phyloP scores from a whole-genome alignment of 495 filamentous ascomycete species.

The Monascus purpureus region DNA sequence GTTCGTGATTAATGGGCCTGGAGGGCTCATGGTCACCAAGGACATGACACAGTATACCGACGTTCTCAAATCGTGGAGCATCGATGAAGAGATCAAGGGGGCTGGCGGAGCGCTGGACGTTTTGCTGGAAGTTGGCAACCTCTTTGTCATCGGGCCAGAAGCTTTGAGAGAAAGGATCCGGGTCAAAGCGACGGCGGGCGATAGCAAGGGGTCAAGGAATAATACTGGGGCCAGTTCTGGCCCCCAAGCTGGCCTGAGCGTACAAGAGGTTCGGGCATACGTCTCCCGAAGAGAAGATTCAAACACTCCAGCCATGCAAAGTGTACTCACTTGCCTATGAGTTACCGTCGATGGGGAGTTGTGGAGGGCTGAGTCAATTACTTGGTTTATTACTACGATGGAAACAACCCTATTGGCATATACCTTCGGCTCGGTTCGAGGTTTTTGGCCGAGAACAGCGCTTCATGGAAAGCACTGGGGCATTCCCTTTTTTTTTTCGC shows the following conservation, averaged over 20 bases:
- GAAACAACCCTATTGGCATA: too few species aligned
- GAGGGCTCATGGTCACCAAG: conserved; percentile 89
- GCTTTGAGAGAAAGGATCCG: conserved; percentile 70
- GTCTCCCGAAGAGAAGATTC: conserved; percentile 71
- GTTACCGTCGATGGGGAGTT: too few species aligned
- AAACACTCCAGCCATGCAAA: conserved; percentile 65
- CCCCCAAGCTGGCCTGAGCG: conserved; percentile 40
- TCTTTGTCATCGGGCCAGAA: conserved; percentile 90
- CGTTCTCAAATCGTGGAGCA: conserved; percentile 64
- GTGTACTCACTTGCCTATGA: conserved; percentile 50
- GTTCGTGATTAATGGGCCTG: conserved; percentile 79
- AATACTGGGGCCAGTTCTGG: conserved; percentile 8
- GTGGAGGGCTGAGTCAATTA: too few species aligned
- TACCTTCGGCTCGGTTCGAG: too few species aligned
- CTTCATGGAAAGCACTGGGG: too few species aligned
- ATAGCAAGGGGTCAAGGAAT: conserved; percentile 4
- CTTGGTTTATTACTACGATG: too few species aligned
- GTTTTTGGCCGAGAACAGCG: too few species aligned
- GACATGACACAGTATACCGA: conserved; percentile 86
- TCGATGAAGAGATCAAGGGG: conserved; percentile 43
- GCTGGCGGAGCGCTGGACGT: conserved; percentile 64
- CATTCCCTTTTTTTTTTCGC: too few species aligned
- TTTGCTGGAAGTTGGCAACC: conserved; percentile 81
- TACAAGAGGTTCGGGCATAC: conserved; percentile 67
- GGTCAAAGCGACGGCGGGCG: conserved; percentile 23